Base-by-base conservation (phyloP, 2,329 filamentous ascomycete species). In the Penicillium sp. region DNA sequence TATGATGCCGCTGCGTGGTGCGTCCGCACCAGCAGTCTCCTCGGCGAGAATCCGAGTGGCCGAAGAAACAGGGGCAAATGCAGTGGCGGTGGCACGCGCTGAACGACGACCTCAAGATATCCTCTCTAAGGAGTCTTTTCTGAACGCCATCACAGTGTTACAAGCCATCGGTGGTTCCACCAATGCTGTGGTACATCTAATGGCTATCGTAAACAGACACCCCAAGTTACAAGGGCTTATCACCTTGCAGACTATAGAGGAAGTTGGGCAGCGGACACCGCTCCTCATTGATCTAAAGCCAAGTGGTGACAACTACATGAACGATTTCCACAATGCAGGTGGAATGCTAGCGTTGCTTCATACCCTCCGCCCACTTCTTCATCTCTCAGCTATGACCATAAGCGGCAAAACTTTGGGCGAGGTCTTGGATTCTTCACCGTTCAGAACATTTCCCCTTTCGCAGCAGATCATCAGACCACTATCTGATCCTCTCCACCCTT, bases 121-220 rank as follows among this genome's bases (percentile, higher is more conserved):
- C 5, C 61, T 77, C 7, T 68, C 67, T 0, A 67, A 69, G 35
- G 73, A 75, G 49, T 77, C 75, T 1, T 77, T 75, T 51, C 59
- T 73, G 41, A 79, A 80, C 53, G 76, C 76, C 9, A 75, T 79
- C 41, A 75, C 72, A 0, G 72, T 72, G 9, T 75, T 77, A 34
- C 76, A 76, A 19, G 76, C 77, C 7, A 77, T 79, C 44, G 77
- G 77, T 15, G 77, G 77, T 8, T 77, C 73, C 34, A 78, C 77
- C 4, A 80, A 80, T 56, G 76, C 76, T 0, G 72, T 77, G 0
- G 77, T 80, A 12, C 77, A 79, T 59, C 54, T 79, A 9, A 69
- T 75, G 42, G 77, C 77, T 17, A 72, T 79, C 26, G 75, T 75
- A 15, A 78, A 78, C 45, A 66, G 77, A 4, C 76, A 79, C 51